Conservation (phyloP, 2,329 filamentous ascomycete species). For the Alternaria sp. region DNA sequence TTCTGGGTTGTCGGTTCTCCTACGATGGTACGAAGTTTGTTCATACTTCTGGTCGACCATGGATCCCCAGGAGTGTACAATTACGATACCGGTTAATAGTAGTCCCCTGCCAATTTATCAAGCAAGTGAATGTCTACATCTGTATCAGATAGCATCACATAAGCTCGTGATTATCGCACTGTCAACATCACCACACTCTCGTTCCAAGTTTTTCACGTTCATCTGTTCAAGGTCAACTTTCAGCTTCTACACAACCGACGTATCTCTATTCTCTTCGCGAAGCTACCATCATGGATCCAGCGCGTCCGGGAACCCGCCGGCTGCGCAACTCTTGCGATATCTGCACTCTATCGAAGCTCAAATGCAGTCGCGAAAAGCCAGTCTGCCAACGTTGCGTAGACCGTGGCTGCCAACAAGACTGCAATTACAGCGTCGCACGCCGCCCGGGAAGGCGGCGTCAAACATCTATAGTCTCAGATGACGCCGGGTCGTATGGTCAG, state of each 20-base stretch:
- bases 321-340: not conserved
- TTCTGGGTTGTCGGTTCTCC: not conserved
- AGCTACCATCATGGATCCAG: not conserved
- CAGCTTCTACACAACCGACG: not conserved
- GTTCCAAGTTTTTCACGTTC: not conserved
- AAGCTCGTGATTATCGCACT: not conserved
- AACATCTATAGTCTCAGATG: not conserved
- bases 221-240: not conserved
- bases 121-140: not conserved
- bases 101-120: not conserved
- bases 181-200: not conserved
- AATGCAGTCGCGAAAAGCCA: not conserved
- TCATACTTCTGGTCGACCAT: not conserved
- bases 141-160: not conserved
- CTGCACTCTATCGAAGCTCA: not conserved
- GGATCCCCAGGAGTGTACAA: not conserved
- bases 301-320: not conserved
- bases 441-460: not conserved
- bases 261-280: not conserved
- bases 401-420: not conserved
- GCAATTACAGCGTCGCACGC: not conserved
- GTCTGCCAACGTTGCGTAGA: not conserved
- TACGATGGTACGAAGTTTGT: not conserved
- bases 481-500: not conserved
- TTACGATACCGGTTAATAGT: not conserved